Evolutionary conservation across 2,329 filamentous ascomycete genomes (phyloP).

Genomic region (Diplodia mutila): DNA sequence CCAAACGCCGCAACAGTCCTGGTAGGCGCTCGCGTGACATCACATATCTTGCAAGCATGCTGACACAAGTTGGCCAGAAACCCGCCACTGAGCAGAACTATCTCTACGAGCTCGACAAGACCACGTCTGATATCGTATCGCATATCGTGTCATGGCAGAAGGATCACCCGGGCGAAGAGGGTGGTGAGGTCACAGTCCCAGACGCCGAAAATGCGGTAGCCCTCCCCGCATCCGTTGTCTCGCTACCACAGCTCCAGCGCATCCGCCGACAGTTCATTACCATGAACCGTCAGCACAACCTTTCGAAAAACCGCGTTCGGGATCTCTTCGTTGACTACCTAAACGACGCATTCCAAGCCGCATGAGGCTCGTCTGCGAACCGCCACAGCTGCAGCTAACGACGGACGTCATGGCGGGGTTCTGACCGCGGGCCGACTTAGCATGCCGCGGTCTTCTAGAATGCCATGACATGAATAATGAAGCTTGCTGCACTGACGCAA

Average conservation of each 20-base stretch:
- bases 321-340: conserved; percentile 47
- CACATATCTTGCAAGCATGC: not conserved
- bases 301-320: conserved; percentile 45
- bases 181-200: conserved; percentile 60
- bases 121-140: conserved; percentile 76
- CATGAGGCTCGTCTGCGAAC: not conserved
- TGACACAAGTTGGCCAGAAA: conserved; percentile 47
- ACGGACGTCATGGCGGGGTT: conserved; percentile 17
- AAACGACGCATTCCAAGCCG: conserved; percentile 39
- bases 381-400: not conserved
- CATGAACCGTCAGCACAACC: conserved; percentile 68
- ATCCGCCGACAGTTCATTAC: conserved; percentile 76
- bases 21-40: conserved; percentile 38
- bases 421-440: conserved; percentile 9
- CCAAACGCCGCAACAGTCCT: conserved; percentile 77
- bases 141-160: conserved; percentile 70
- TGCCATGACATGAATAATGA: conserved; percentile 17
- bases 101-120: conserved; percentile 77
- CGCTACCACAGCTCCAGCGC: conserved; percentile 76
- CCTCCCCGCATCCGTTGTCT: conserved; percentile 67
- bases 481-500: conserved; percentile 9
- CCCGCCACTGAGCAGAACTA: conserved; percentile 69
- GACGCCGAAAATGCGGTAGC: conserved; percentile 62
- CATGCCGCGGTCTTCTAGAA: conserved; percentile 9
- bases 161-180: conserved; percentile 64